Evolutionary conservation across 768 basidiomycete genomes (phyloP).

Genomic region (Rubroboletus pulcherrimus): DNA sequence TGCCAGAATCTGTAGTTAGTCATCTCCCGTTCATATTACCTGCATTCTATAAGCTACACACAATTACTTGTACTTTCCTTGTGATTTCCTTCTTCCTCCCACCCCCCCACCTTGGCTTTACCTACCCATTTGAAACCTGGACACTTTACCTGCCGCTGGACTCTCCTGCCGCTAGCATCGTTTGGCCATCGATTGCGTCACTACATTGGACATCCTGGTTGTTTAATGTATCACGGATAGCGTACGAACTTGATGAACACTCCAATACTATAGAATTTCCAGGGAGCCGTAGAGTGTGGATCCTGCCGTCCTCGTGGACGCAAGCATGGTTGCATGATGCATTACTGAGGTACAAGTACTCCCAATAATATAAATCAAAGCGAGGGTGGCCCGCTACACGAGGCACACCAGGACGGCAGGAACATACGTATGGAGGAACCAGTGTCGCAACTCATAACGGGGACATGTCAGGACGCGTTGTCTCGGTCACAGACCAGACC

Average conservation of each 20-base stretch:
- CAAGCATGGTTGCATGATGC: too few species aligned
- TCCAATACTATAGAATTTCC: conserved; percentile 5
- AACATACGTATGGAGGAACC: not conserved
- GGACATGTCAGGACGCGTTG: not conserved
- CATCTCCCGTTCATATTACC: conserved; percentile 26
- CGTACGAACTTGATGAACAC: conserved; percentile 19
- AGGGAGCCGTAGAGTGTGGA: not conserved
- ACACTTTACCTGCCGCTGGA: conserved; percentile 15
- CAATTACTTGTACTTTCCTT: conserved; percentile 27
- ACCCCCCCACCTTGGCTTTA: not conserved
- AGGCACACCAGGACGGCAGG: not conserved
- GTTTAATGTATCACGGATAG: conserved; percentile 22
- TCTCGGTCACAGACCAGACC: not conserved
- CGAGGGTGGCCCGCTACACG: not conserved
- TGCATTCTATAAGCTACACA: conserved; percentile 29
- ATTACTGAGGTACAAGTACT: not conserved
- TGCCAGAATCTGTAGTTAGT: conserved; percentile 62
- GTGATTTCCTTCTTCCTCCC: not conserved
- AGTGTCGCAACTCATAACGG: not conserved
- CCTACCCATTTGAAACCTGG: conserved; percentile 4
- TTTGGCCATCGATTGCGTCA: conserved; percentile 4
- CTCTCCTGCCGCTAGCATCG: conserved; percentile 9
- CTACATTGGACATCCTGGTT: conserved; percentile 15
- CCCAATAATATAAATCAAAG: not conserved
- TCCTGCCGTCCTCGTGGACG: too few species aligned